A percentile compares a stretch with the other conserved stretches of the same genome.
Evolutionary conservation across 2,329 filamentous ascomycete genomes (phyloP).

Genomic region (Mycosphaerelloides madeirae): DNA sequence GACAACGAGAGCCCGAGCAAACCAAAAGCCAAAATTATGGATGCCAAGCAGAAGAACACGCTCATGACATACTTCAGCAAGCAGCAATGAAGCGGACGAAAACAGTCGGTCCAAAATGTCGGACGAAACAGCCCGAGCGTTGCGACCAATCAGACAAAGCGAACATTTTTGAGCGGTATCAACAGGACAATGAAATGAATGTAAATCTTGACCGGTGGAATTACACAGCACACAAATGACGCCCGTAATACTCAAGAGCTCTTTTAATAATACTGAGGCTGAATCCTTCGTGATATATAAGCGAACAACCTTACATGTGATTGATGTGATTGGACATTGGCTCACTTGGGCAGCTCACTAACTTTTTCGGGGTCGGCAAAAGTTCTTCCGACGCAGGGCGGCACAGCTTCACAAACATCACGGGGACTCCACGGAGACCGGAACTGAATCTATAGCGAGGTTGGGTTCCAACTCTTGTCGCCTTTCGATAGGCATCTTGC

Average conservation of each 20-base stretch:
- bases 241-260: not conserved
- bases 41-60: slow-evolving; percentile 17
- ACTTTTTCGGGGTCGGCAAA: not conserved
- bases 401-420: not conserved
- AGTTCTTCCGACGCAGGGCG: not conserved
- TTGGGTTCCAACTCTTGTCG: no score
- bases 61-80: slow-evolving; percentile 16
- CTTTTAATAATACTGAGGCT: not conserved
- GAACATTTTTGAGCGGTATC: no score
- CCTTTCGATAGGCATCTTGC: no score
- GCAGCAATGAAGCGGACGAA: not conserved
- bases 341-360: not conserved
- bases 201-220: no score
- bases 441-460: no score
- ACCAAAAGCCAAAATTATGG: slow-evolving; percentile 9
- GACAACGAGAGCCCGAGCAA: slow-evolving; percentile 26
- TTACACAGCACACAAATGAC: no score
- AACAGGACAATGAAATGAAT: no score
- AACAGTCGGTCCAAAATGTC: not conserved
- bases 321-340: no score
- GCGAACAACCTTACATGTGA: not conserved
- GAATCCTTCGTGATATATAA: no score
- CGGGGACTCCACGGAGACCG: no score
- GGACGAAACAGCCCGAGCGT: not conserved
- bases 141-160: not conserved